Evolutionary conservation across 352 stramenopile genomes (phyloP).

Genomic region (Phytopythium aichiense): DNA sequence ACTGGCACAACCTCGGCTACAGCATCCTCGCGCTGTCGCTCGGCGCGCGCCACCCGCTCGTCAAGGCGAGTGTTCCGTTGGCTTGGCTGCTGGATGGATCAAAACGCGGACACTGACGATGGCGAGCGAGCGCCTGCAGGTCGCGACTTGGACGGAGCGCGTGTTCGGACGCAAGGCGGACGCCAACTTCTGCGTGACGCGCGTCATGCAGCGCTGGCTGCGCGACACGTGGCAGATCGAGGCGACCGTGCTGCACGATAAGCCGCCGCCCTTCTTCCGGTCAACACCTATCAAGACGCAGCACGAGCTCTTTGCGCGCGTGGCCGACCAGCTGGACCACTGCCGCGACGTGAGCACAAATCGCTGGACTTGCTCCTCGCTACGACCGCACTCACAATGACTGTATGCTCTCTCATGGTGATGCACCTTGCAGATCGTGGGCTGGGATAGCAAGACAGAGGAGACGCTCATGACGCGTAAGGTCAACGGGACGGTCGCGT

Average conservation of each 20-base stretch:
- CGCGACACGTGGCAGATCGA: slow-evolving; percentile 87
- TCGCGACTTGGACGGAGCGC: slow-evolving; percentile 81
- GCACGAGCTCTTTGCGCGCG: slow-evolving; percentile 88
- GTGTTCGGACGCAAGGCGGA: slow-evolving; percentile 91
- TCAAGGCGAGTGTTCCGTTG: slow-evolving; percentile 38
- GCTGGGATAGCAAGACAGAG: slow-evolving; percentile 32
- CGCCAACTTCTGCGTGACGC: slow-evolving; percentile 96
- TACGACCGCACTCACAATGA: background rate
- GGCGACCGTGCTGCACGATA: slow-evolving; percentile 92
- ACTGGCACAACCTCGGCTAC: slow-evolving; percentile 99
- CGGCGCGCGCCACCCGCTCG: slow-evolving; percentile 50
- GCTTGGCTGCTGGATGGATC: background rate
- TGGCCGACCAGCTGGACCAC: slow-evolving; percentile 64
- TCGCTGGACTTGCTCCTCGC: no score
- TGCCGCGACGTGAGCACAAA: slow-evolving; percentile 60
- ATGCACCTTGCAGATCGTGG: slow-evolving; percentile 23
- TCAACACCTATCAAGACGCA: slow-evolving; percentile 74
- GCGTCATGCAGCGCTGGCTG: slow-evolving; percentile 95
- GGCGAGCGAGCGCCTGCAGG: slow-evolving; percentile 15
- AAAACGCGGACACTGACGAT: background rate
- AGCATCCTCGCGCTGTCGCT: slow-evolving; percentile 92
- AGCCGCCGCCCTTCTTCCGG: slow-evolving; percentile 93
- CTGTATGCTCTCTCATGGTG: background rate
- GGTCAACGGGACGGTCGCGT: slow-evolving; percentile 14
- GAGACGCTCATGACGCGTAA: slow-evolving; percentile 66